Percentiles rank a stretch among this genome's conserved stretches.
These are phyloP conservation scores for Marasmius sp. DNA, from an alignment of 1,284 basidiomycete species.

Conservation along the genomic window DNA sequence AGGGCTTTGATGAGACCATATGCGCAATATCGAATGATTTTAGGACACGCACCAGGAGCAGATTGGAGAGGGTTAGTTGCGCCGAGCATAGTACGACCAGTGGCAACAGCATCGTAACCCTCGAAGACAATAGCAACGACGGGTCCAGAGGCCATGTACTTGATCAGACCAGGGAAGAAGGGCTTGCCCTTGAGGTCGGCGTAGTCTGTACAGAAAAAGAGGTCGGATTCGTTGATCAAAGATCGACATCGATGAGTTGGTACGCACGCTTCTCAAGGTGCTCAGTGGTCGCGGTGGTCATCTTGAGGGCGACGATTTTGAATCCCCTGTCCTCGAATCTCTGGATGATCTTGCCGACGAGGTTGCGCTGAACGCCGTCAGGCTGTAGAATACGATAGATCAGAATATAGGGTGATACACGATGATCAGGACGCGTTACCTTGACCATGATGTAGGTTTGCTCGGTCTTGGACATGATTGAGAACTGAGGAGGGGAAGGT, in stretches of 20 bases:
- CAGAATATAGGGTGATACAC: not conserved
- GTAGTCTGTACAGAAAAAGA: constrained; percentile 67
- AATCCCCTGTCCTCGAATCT: constrained; percentile 96
- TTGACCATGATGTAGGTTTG: constrained; percentile 93
- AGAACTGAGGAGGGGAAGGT: constrained; percentile 29
- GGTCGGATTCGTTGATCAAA: constrained; percentile 16
- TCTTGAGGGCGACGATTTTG: constrained; percentile 91
- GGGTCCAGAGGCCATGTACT: constrained; percentile 94
- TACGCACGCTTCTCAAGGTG: constrained; percentile 85
- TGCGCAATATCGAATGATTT: constrained; percentile 16
- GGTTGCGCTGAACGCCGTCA: constrained; percentile 94
- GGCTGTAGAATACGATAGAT: constrained; percentile 54
- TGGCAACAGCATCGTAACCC: constrained; percentile 96
- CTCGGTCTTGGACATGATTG: constrained; percentile 62
- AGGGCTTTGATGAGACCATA: constrained; percentile 8
- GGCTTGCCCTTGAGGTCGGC: constrained; percentile 87
- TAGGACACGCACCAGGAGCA: constrained; percentile 61
- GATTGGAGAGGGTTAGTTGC: constrained; percentile 96
- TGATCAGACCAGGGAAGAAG: constrained; percentile 93
- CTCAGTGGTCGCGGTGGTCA: constrained; percentile 71
- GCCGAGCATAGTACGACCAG: constrained; percentile 93
- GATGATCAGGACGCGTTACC: constrained; percentile 37
- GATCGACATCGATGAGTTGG: not conserved
- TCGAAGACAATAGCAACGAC: constrained; percentile 98
- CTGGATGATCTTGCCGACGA: constrained; percentile 91